phyloP scores from a whole-genome alignment of 805 yeast species.

The Candida gorgasii region DNA sequence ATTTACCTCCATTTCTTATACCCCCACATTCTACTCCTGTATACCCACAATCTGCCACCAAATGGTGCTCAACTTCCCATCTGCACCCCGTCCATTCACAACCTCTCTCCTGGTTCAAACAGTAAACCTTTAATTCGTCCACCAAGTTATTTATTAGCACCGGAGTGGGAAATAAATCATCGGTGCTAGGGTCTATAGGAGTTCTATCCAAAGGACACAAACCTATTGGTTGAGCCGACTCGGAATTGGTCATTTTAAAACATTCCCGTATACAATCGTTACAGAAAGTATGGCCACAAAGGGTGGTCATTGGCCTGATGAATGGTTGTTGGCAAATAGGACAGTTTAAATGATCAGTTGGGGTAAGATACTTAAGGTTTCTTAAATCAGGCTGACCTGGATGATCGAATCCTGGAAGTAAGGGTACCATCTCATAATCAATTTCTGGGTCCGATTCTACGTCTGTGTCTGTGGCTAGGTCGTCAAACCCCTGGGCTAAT shows the following conservation, averaged over 20 bases:
- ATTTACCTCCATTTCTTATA: conserved; percentile 13
- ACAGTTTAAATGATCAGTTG: conserved; percentile 42
- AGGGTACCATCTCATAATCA: not conserved
- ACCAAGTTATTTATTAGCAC: conserved; percentile 57
- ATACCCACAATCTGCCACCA: conserved; percentile 33
- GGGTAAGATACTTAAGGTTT: conserved; percentile 28
- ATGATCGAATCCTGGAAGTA: not conserved
- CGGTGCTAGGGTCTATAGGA: conserved; percentile 33
- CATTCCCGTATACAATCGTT: conserved; percentile 52
- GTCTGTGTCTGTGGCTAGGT: not conserved
- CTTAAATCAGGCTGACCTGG: conserved; percentile 26
- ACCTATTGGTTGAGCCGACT: conserved; percentile 19
- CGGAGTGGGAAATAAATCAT: conserved; percentile 50
- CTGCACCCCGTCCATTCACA: conserved; percentile 59
- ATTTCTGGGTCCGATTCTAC: not conserved
- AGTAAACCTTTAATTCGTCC: conserved; percentile 59
- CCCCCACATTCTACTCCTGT: conserved; percentile 40
- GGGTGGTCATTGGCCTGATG: conserved; percentile 59
- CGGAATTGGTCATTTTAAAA: conserved; percentile 32
- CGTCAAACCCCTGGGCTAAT: not conserved
- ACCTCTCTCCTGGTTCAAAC: conserved; percentile 54
- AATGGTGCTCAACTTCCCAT: conserved; percentile 58
- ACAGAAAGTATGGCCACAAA: conserved; percentile 72
- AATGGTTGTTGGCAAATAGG: conserved; percentile 72
- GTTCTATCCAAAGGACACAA: conserved; percentile 65